These are phyloP conservation scores for Ophiostoma fasciatum DNA, from an alignment of 2,329 filamentous ascomycete species.

Conservation along the genomic window DNA sequence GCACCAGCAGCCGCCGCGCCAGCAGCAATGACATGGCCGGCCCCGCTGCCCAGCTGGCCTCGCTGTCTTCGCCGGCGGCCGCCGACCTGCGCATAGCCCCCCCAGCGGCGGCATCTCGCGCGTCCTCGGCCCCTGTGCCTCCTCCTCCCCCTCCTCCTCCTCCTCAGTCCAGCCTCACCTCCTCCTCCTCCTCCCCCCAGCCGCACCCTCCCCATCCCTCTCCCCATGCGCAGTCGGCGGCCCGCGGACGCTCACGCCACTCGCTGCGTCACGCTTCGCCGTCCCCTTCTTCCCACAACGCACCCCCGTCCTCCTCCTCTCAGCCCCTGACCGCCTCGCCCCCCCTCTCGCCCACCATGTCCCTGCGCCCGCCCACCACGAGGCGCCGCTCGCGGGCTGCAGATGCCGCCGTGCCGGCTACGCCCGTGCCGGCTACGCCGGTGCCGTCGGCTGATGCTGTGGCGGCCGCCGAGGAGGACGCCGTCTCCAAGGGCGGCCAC, in stretches of 20 bases:
- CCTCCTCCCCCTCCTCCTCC: constrained; percentile 15
- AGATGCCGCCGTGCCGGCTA: constrained; percentile 20
- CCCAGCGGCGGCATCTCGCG: not conserved
- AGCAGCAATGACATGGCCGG: too few relatives aligned
- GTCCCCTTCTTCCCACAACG: not conserved
- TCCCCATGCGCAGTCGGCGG: not conserved
- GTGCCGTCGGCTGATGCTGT: constrained; percentile 15
- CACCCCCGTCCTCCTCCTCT: constrained; percentile 8
- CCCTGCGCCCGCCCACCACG: constrained; percentile 11
- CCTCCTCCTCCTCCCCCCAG: not conserved
- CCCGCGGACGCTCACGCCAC: constrained; percentile 5
- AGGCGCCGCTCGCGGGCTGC: constrained; percentile 31
- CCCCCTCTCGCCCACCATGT: constrained; percentile 15
- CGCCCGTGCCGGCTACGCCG: constrained; percentile 24
- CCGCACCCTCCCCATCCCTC: not conserved
- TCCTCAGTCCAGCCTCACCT: not conserved
- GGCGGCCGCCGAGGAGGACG: constrained; percentile 25
- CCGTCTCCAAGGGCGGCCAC: constrained; percentile 40
- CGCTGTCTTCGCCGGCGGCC: not conserved
- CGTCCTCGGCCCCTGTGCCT: not conserved
- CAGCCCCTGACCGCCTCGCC: constrained; percentile 24
- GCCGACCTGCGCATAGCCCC: not conserved
- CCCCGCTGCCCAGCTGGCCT: too few relatives aligned
- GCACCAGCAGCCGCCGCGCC: not conserved
- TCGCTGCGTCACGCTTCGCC: constrained; percentile 4